These are phyloP conservation scores for Pyrrhoderma noxium DNA, from an alignment of 1,284 basidiomycete species.

Conservation along the genomic window DNA sequence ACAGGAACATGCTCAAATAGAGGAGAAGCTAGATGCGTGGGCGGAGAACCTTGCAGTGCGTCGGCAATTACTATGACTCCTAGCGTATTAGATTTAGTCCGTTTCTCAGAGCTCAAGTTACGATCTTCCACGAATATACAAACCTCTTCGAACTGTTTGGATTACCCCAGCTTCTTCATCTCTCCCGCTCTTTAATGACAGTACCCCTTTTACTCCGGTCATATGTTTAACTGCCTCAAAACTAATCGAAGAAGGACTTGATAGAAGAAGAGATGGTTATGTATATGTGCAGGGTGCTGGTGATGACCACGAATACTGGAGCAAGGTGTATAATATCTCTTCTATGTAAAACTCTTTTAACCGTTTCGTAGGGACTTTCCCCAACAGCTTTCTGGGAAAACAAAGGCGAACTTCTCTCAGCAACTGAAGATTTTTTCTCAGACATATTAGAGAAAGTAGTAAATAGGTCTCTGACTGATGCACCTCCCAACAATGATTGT, in stretches of 20 bases:
- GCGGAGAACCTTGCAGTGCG: constrained; percentile 52
- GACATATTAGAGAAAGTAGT: constrained; percentile 42
- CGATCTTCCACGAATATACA: constrained; percentile 36
- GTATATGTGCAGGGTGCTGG: constrained; percentile 85
- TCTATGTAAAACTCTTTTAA: constrained; percentile 1
- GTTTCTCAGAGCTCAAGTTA: constrained; percentile 44
- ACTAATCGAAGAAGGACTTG: constrained; percentile 47
- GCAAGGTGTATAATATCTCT: constrained; percentile 42
- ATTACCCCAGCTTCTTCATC: constrained; percentile 48
- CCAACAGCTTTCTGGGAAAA: constrained; percentile 70
- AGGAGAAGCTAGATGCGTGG: constrained; percentile 55
- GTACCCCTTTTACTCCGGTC: constrained; percentile 47
- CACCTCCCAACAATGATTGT: too few species aligned
- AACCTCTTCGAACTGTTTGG: constrained; percentile 62
- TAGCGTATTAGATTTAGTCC: background rate
- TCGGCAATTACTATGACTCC: background rate
- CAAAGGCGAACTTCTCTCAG: constrained; percentile 40
- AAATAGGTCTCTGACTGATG: constrained; percentile 8
- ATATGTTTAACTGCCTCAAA: constrained; percentile 76
- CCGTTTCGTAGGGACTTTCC: constrained; percentile 50
- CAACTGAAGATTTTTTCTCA: constrained; percentile 40
- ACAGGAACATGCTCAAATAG: constrained; percentile 74
- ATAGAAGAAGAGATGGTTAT: constrained; percentile 56
- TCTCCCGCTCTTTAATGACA: constrained; percentile 30
- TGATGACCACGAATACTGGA: constrained; percentile 86